These are phyloP conservation scores for Mucor irregularis DNA, from an alignment of 371 early-diverging fungal species.

Conservation along the genomic window DNA sequence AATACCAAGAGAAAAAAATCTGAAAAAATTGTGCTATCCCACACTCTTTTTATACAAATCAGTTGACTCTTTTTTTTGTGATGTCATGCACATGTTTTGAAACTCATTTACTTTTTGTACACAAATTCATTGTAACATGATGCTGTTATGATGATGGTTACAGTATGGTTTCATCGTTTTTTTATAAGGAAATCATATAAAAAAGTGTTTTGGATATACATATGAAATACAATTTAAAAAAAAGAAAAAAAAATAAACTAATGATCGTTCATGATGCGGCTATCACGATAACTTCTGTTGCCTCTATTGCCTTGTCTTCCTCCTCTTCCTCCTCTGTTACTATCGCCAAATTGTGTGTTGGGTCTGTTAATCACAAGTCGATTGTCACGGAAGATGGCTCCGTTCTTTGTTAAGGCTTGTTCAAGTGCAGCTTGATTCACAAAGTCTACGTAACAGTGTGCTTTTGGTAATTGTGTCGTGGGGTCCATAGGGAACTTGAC, in stretches of 20 bases:
- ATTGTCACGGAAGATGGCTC: conserved; percentile 39
- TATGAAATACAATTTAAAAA: too few relatives aligned
- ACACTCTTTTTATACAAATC: conserved; percentile 2
- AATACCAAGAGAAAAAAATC: conserved; percentile 14
- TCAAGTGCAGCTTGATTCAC: conserved; percentile 36
- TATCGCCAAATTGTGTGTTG: conserved; percentile 27
- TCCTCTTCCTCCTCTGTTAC: conserved; percentile 16
- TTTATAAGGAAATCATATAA: too few relatives aligned
- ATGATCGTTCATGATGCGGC: conserved; percentile 19
- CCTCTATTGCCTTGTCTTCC: conserved; percentile 24
- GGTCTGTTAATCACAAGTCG: conserved; percentile 47
- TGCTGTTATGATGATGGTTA: too few relatives aligned
- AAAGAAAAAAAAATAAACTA: neutral
- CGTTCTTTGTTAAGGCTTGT: conserved; percentile 42
- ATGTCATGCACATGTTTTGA: conserved; percentile 7
- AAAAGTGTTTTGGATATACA: too few relatives aligned
- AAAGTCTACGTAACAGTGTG: conserved; percentile 54
- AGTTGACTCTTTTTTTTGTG: conserved; percentile 1
- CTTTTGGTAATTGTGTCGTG: conserved; percentile 39
- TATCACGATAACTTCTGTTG: conserved; percentile 34
- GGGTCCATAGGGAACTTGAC: conserved; percentile 50
- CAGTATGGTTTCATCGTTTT: too few relatives aligned
- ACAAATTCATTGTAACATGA: too few relatives aligned
- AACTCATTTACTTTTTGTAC: neutral
- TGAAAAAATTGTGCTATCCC: neutral